Evolutionary conservation across 1,284 basidiomycete species (phyloP), one percentile per base, ranked within the genome.

Genomic region (Leccinum griseonigrum): DNA sequence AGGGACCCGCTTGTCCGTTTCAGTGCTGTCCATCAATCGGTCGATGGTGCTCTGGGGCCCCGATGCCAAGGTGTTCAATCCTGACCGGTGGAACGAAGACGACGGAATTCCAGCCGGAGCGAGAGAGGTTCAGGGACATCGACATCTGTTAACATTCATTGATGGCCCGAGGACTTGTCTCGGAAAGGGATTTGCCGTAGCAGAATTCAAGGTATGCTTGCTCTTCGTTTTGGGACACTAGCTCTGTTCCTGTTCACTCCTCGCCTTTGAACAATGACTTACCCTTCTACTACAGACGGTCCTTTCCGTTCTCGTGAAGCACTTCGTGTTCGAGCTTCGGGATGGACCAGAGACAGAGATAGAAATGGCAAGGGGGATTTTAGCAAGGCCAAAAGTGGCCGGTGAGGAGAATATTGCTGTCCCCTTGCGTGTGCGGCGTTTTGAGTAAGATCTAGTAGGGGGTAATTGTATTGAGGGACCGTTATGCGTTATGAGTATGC

Each of bases 1-100:
- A 65, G 84, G 83, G 6, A 78, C 79, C 0, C 56, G 67, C 1
- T 62, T 87, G 10, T 69, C 66, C 1, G 72, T 80, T 0, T 78
- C 83, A 0, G 76, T 81, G 22, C 57, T 66, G 1, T 69, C 69
- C 26, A 77, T 86, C 51, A 85, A 87, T 67, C 70, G 74, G 52
- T 84, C 77, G 57, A 79, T 68, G 61, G 74, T 66, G 36, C 71
- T 85, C 31, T 88, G 85, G 79, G 83, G 77, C 3, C 29, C 67
- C 1, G 72, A 79, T 59, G 75, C 77, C 9, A 76, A 76, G 29
- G 67, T 66, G 28, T 82, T 79, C 65, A 71, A 66, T 14, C 81
- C 81, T 0, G 75, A 76, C 58, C 68, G 81, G 3, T 81, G 80
- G 81, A 60, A 81, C 1, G 62, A 57, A 5, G 62, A 67, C 26